Percentiles rank a stretch among this genome's conserved stretches.
These are phyloP conservation scores for Candida glucosophila DNA, from an alignment of 1,139 yeast genomes.

Conservation along the genomic window DNA sequence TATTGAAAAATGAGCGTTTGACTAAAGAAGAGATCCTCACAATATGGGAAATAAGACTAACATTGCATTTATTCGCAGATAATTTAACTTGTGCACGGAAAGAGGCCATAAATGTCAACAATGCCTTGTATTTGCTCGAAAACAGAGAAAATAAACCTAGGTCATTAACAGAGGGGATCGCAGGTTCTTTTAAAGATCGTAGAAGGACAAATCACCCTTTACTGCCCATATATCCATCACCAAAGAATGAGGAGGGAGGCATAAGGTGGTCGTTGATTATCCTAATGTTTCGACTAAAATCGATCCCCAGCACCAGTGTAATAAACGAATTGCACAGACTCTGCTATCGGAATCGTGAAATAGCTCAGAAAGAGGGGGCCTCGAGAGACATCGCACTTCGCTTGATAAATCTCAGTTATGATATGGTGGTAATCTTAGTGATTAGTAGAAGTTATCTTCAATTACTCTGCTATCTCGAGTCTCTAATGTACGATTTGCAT, in stretches of 20 bases:
- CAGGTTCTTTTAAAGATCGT: conserved; percentile 5
- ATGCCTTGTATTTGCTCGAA: conserved; percentile 26
- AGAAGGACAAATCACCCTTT: neutral
- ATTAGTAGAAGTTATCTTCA: conserved; percentile 25
- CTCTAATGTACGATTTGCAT: conserved; percentile 11
- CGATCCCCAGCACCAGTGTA: conserved; percentile 26
- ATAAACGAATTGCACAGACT: conserved; percentile 34
- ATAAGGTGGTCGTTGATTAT: conserved; percentile 18
- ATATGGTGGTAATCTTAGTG: conserved; percentile 21
- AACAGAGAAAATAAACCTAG: conserved; percentile 12
- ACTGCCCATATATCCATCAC: conserved; percentile 26
- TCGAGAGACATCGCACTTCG: conserved; percentile 7
- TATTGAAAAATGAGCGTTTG: conserved; percentile 8
- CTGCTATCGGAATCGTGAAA: conserved; percentile 21
- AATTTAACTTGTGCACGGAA: conserved; percentile 23
- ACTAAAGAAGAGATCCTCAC: conserved; percentile 9
- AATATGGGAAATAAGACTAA: conserved; percentile 33
- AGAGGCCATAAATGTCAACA: conserved; percentile 32
- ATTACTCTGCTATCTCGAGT: conserved; percentile 17
- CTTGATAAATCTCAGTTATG: conserved; percentile 24
- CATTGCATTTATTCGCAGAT: conserved; percentile 21
- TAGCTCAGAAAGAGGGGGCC: conserved; percentile 2
- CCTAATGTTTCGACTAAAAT: conserved; percentile 27
- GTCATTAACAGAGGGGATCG: conserved; percentile 2
- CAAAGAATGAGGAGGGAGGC: conserved; percentile 23